phyloP scores from a whole-genome alignment of 1,284 basidiomycete genomes.

The Trichosporon faecale region DNA sequence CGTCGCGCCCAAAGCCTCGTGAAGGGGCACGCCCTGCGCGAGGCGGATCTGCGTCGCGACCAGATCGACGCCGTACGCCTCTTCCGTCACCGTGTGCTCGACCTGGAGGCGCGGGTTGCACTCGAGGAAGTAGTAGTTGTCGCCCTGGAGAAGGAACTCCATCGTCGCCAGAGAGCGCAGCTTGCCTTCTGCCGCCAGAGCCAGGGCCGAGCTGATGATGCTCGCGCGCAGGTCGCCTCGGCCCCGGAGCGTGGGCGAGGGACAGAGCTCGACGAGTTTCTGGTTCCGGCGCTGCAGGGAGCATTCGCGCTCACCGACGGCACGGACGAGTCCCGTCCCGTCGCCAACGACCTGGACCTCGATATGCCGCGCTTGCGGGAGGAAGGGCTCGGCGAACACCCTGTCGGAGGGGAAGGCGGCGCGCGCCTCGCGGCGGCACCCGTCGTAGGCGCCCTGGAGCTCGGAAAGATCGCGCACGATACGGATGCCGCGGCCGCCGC shows the following conservation, averaged over 20 bases:
- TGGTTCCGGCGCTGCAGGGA: slow-evolving; percentile 23
- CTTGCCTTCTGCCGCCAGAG: slow-evolving; percentile 20
- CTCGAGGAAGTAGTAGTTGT: slow-evolving; percentile 25
- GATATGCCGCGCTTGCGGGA: slow-evolving; percentile 77
- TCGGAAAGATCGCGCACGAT: slow-evolving; percentile 57
- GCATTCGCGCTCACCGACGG: slow-evolving; percentile 26
- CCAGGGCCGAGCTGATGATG: slow-evolving; percentile 19
- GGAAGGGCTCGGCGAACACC: slow-evolving; percentile 84
- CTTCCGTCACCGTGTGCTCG: slow-evolving; percentile 27
- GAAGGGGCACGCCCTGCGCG: slow-evolving; percentile 17
- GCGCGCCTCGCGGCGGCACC: slow-evolving; percentile 77
- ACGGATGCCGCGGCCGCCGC: slow-evolving; percentile 68
- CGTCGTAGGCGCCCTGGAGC: slow-evolving; percentile 66
- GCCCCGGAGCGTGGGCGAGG: slow-evolving; percentile 17
- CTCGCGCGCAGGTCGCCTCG: slow-evolving; percentile 17
- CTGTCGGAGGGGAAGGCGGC: slow-evolving; percentile 81
- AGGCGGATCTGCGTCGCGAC: slow-evolving; percentile 25
- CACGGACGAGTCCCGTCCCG: slow-evolving; percentile 18
- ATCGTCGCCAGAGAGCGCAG: slow-evolving; percentile 23
- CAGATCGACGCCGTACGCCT: slow-evolving; percentile 26
- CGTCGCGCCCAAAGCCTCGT: slow-evolving; percentile 11
- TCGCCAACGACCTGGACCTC: slow-evolving; percentile 70
- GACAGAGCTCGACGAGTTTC: slow-evolving; percentile 27
- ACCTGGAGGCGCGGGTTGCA: slow-evolving; percentile 28
- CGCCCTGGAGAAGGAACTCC: slow-evolving; percentile 22